Evolutionary conservation across 768 basidiomycete genomes (phyloP), one percentile per base, ranked within the genome.

Genomic region (Exidia glandulosa): DNA sequence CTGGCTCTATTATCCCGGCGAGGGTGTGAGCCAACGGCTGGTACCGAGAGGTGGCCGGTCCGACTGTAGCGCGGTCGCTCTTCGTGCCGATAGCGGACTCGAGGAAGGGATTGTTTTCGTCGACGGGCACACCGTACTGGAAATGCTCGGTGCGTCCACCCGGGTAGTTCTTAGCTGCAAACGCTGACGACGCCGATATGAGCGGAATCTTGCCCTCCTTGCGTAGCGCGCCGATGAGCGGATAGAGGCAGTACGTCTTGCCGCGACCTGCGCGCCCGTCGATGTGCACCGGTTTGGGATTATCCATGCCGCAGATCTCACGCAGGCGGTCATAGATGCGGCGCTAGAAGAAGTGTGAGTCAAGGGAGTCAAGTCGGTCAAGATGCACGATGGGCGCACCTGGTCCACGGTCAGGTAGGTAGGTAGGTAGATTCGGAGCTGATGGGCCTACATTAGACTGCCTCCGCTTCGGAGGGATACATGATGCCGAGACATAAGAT

Each of bases 201-300:
- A 76, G 57, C 0, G 73, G 68, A 32, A 77, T 73, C 19, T 65
- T 56, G 1, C 67, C 68, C 1, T 31, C 30, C 0, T 66, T 57
- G 7, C 75, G 63, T 1, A 76, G 36, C 32, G 62, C 63, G 59
- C 70, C 69, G 50, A 72, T 73, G 2, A 78, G 56, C 0, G 74
- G 65, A 36, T 71, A 70, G 1, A 74, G 60, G 1, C 76, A 32
- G 33, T 68, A 74, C 0, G 75, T 77, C 63, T 78, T 78, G 0
- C 76, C 77, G 3, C 73, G 61, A 0, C 76, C 76, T 2, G 76
- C 75, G 57, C 72, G 71, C 1, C 76, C 75, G 60, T 76, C 71
- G 7, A 77, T 58, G 59, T 76, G 76, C 9, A 66, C 62, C 36
- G 59, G 64, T 9, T 37, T 9, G 19, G 36, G 36, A 10, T 10